Base-by-base conservation (phyloP, 257 asterid genomes). In the Gentiana straminea region DNA sequence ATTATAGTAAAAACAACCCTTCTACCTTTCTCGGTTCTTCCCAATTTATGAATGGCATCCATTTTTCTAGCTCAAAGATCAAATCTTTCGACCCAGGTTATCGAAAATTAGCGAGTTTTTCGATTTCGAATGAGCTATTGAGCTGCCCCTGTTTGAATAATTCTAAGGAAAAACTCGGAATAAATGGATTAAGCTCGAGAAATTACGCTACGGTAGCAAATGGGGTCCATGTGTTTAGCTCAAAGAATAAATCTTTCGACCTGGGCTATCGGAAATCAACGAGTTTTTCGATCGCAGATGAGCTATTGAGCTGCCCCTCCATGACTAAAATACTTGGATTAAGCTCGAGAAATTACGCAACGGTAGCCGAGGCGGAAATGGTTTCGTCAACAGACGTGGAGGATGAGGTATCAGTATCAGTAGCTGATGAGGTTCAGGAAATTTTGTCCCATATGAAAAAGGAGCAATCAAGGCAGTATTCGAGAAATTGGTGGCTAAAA, bases 361-460 rank as follows among this genome's bases (percentile, higher is more conserved):
- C 86, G 72, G 81, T 80, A 43, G 97, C 97, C 13, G 95, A 92
- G 77, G 95, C 90, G 13, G 81, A 75, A 51, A 66, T 51, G 35
- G 81, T 66, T 24, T 71, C 86, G 1, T 70, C 80, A 57, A 80
- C 79, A 3, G 94, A 83, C 49, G 70, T 60, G 47, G 24, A 24
- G 24, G 24, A 24, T 24, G 97, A 79, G 57, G 97, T 81, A 60
- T 84, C 74, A 44, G 67, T 61, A 51, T 46, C 75, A 44, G 72
- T 62, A 39, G 68, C 63, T 10, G 80, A 72, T 50, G 95, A 81
- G 68, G 73, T 88, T 73, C 73, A 78, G 35, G 84, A 80, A 51
- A 54, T 83, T 64, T 55, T 83, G 66, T 52, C 61, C 8, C 93
- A 76, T 57, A 75, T 84, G 61, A 80, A 70, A 58, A 78, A 71